phyloP scores from a whole-genome alignment of 805 yeast species.

The Middelhovenomyces tepae region DNA sequence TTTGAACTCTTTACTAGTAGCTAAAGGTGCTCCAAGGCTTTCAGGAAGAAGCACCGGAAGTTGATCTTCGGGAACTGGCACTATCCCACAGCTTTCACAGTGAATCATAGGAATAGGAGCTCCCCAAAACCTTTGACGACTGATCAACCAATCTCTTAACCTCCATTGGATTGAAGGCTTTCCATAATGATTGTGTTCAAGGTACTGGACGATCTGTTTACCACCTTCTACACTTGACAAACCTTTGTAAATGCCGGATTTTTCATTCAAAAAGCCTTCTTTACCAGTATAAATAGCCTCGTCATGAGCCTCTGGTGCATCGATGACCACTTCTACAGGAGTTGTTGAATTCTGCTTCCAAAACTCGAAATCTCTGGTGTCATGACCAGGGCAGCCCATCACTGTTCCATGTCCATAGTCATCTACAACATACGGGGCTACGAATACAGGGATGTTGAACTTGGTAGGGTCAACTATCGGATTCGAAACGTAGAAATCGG shows the following conservation, averaged over 20 bases:
- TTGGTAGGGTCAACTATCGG: constrained; percentile 43
- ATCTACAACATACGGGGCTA: constrained; percentile 83
- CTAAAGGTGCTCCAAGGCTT: constrained; percentile 50
- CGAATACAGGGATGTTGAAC: constrained; percentile 59
- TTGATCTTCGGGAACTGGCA: constrained; percentile 82
- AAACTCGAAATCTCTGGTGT: constrained; percentile 70
- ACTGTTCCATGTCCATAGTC: constrained; percentile 89
- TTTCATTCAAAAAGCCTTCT: constrained; percentile 40
- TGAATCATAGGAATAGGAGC: constrained; percentile 95
- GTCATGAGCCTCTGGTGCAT: constrained; percentile 26
- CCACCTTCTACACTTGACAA: constrained; percentile 44
- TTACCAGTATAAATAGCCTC: constrained; percentile 29
- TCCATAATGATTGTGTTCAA: constrained; percentile 39
- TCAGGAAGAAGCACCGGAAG: constrained; percentile 78
- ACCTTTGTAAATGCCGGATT: constrained; percentile 45
- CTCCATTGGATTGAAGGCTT: constrained; percentile 43
- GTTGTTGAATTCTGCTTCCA: constrained; percentile 56
- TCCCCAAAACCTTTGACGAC: constrained; percentile 97
- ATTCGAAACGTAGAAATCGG: constrained; percentile 35
- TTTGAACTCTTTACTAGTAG: constrained; percentile 56
- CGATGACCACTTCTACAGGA: constrained; percentile 41
- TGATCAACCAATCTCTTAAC: constrained; percentile 88
- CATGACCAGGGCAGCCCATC: constrained; percentile 98
- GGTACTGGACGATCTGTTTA: constrained; percentile 32
- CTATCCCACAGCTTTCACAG: constrained; percentile 78